Evolutionary conservation across 2,329 filamentous ascomycete species (phyloP), one percentile per base, ranked within the genome.

Genomic region (Biscogniauxia mediterranea): DNA sequence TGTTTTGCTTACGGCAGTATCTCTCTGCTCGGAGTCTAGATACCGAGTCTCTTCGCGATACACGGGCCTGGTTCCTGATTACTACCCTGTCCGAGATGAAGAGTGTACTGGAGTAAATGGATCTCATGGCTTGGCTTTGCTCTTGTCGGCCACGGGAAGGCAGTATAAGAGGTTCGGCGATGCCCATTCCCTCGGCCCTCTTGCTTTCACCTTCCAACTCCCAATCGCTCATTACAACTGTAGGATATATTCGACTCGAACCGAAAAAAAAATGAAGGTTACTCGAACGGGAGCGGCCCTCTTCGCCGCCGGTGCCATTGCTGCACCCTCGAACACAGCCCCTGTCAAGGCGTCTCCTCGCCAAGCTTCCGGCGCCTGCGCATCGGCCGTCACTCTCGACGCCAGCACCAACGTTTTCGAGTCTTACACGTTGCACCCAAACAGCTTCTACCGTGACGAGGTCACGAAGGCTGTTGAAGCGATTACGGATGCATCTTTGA

Each of bases 401-500:
- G 64, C 72, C 26, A 65, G 57, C 63, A 70, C 68, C 69, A 74
- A 74, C 62, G 69, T 73, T 58, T 74, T 66, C 61, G 11, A 63
- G 53, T 62, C 66, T 11, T 73, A 74, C 67, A 73, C 62, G 56
- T 68, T 74, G 26, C 71, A 73, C 68, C 56, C 72, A 46, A 74
- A 74, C 68, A 69, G 59, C 55, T 73, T 73, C 69, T 74, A 68
- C 68, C 67, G 69, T 11, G 49, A 42, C 28, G 72, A 74, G 59
- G 71, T 74, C 23, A 61, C 68, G 19, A 64, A 63, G 19, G 72
- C 72, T 54, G 66, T 71, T 52, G 67, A 55, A 53, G 54, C 56
- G 54, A 66, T 74, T 8, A 63, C 63, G 52, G 71, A 74, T 57
- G 55, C 87, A 8, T 83, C 83, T 11, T 75, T 91, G 69, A 83